Conservation (phyloP, 768 basidiomycete species). For the Crucibulum laeve region DNA sequence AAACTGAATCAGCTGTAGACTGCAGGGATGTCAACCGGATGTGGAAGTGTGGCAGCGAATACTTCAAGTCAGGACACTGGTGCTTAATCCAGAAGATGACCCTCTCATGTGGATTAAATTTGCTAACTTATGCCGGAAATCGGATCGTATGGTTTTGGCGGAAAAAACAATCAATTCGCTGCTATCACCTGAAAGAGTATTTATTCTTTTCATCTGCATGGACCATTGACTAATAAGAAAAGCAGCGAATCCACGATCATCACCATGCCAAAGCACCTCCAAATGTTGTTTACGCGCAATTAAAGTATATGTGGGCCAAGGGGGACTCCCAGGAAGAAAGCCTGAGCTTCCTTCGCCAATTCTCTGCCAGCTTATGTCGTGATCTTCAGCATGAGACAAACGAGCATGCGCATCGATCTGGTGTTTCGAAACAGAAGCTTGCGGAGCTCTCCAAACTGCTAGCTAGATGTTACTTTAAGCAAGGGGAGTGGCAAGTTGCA, state of each 20-base stretch:
- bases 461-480: constrained; percentile 96
- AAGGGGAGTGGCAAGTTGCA: constrained; percentile 90
- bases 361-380: constrained; percentile 68
- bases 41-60: constrained; percentile 99
- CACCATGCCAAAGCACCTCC: constrained; percentile 79
- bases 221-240: constrained; percentile 14
- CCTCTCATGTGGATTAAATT: constrained; percentile 99
- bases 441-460: constrained; percentile 74
- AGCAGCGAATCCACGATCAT: constrained; percentile 45
- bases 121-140: constrained; percentile 94
- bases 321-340: constrained; percentile 76
- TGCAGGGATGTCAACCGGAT: constrained; percentile 95
- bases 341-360: constrained; percentile 76
- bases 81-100: constrained; percentile 90
- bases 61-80: constrained; percentile 90
- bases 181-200: constrained; percentile 66
- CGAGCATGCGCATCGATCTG: constrained; percentile 45
- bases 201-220: constrained; percentile 10
- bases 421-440: constrained; percentile 55
- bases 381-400: constrained; percentile 66
- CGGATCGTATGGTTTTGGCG: constrained; percentile 88
- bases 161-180: constrained; percentile 96
- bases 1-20: constrained; percentile 33
- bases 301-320: constrained; percentile 94
- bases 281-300: constrained; percentile 91